Conservation (phyloP, 331 rosid genomes). For the Cucumis variabilis region DNA sequence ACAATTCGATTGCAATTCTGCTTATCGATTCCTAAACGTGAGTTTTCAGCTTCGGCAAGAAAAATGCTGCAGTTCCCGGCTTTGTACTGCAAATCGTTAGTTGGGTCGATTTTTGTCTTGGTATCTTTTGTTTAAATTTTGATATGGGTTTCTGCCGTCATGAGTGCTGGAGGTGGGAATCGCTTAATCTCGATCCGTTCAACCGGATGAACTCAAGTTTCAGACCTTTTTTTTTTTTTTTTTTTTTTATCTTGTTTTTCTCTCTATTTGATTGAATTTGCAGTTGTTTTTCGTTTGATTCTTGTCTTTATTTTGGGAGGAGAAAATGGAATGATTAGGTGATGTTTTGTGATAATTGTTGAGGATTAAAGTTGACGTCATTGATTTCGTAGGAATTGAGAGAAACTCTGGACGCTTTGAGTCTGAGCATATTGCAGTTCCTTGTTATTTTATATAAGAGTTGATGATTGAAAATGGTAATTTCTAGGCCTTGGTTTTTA, state of each 20-base stretch:
- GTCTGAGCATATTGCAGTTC: neutral
- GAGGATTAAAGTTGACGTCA: neutral
- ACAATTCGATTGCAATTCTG: no score
- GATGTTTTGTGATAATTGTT: neutral
- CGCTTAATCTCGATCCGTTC: slow-evolving; percentile 63
- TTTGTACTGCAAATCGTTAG: neutral
- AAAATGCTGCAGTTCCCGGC: no score
- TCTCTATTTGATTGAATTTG: neutral
- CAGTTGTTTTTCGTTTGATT: neutral
- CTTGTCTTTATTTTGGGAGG: slow-evolving; percentile 10
- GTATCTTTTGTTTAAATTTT: neutral
- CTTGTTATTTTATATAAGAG: neutral
- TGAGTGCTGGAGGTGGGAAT: slow-evolving; percentile 53
- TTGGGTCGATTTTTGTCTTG: neutral
- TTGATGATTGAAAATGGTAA: no score
- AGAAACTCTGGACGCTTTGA: neutral
- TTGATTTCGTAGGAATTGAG: neutral
- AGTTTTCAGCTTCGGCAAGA: no score
- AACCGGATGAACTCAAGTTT: slow-evolving; percentile 85
- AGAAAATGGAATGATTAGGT: neutral
- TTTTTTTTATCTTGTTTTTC: neutral
- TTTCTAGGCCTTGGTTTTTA: no score
- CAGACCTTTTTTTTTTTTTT: slow-evolving; percentile 25
- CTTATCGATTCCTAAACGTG: no score
- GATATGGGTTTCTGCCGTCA: slow-evolving; percentile 42